Evolutionary conservation across 495 filamentous ascomycete species (phyloP).

Genomic region (Cercophora scortea): DNA sequence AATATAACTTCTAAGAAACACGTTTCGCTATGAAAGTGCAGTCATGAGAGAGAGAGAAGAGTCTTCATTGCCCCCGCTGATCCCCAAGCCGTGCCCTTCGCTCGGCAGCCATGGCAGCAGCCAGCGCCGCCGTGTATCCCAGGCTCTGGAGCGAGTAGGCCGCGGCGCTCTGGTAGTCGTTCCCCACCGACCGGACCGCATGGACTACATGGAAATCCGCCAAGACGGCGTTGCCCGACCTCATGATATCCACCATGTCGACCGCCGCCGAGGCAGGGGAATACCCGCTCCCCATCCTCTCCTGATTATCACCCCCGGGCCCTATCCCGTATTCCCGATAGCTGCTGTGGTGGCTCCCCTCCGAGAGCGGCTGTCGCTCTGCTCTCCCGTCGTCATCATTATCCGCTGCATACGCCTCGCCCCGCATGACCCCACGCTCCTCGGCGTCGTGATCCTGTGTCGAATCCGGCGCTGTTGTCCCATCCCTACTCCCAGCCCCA

Average conservation of each 20-base stretch:
- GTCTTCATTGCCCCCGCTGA: conserved; percentile 8
- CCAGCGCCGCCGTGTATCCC: conserved; percentile 40
- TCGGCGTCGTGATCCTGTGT: conserved; percentile 72
- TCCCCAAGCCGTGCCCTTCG: conserved; percentile 29
- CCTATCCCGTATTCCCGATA: conserved; percentile 8
- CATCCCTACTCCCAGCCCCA: too few species aligned
- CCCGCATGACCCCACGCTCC: conserved; percentile 64
- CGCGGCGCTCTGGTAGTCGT: conserved; percentile 41
- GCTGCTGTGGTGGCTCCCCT: conserved; percentile 9
- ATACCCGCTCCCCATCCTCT: conserved; percentile 40
- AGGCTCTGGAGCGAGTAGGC: conserved; percentile 43
- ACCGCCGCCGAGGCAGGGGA: conserved; percentile 29
- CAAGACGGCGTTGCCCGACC: conserved; percentile 63
- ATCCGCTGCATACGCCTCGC: conserved; percentile 26
- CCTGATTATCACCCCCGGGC: conserved; percentile 22
- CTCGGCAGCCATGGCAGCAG: conserved; percentile 36
- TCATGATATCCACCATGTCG: conserved; percentile 48
- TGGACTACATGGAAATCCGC: conserved; percentile 62
- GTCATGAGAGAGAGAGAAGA: too few species aligned
- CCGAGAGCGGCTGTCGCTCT: conserved; percentile 39
- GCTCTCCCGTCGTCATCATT: conserved; percentile 30
- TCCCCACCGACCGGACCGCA: conserved; percentile 58
- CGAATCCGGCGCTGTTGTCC: conserved; percentile 7
- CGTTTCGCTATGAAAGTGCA: too few species aligned
- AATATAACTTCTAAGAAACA: too few species aligned